Evolutionary conservation across 2,329 filamentous ascomycete genomes (phyloP).

Genomic region (Aspergillus pseudotamarii): DNA sequence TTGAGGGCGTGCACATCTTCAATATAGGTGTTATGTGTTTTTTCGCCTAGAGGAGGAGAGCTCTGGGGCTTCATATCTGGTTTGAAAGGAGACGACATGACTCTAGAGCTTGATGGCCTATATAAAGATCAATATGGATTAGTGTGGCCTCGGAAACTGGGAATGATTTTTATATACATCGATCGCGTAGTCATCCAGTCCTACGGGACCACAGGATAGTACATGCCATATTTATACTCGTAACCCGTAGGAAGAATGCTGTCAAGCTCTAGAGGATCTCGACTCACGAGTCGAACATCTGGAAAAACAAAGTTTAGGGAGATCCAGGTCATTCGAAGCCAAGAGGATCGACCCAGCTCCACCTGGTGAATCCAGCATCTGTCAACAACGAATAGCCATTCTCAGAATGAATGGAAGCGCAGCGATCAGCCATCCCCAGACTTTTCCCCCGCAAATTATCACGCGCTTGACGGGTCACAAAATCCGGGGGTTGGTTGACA

Average conservation of each 20-base stretch:
- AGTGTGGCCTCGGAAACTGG: neutral
- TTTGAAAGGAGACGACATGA: neutral
- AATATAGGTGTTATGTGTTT: neutral
- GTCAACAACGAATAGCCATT: neutral
- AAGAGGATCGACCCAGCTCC: neutral
- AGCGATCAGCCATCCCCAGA: neutral
- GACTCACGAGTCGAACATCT: neutral
- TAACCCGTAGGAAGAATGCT: no score
- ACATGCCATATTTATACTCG: neutral
- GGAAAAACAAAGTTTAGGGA: neutral
- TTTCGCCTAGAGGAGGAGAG: neutral
- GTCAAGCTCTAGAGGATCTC: neutral
- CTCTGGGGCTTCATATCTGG: neutral
- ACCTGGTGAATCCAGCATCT: neutral
- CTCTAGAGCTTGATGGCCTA: neutral
- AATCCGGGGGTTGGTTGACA: neutral
- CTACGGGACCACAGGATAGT: neutral
- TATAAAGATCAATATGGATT: no score
- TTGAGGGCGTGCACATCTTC: neutral
- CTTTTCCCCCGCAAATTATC: neutral
- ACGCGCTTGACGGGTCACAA: neutral
- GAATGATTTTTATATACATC: neutral
- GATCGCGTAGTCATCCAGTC: neutral
- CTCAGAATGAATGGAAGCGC: neutral
- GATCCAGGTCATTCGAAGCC: neutral